A percentile compares a stretch with the other conserved stretches of the same genome.
These are phyloP conservation scores for Extremus antarcticus DNA, from an alignment of 495 filamentous ascomycete genomes.

Conservation along the genomic window DNA sequence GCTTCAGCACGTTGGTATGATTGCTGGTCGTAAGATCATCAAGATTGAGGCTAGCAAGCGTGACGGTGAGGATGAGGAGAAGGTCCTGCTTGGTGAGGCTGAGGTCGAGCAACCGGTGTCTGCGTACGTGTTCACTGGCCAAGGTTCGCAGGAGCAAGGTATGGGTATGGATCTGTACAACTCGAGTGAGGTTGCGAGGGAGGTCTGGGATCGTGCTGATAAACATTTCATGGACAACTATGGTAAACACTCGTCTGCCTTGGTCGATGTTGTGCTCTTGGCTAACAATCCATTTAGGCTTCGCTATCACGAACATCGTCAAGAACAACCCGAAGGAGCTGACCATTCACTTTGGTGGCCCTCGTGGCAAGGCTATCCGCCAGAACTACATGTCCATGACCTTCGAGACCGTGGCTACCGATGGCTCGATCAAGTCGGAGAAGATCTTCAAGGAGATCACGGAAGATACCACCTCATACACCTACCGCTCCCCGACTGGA, in stretches of 20 bases:
- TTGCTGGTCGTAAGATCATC: conserved; percentile 95
- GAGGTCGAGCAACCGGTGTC: conserved; percentile 98
- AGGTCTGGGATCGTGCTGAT: conserved; percentile 97
- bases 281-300: conserved; percentile 50
- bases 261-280: background rate
- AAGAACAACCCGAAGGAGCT: conserved; percentile 99
- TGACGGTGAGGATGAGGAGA: conserved; percentile 89
- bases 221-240: conserved; percentile 98
- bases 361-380: conserved; percentile 90
- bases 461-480: conserved; percentile 86
- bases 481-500: conserved; percentile 89
- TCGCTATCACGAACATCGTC: conserved; percentile 96
- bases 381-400: conserved; percentile 99
- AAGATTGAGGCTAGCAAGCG: conserved; percentile 91
- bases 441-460: conserved; percentile 98
- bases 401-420: conserved; percentile 85
- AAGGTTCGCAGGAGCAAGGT: conserved; percentile 95
- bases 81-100: conserved; percentile 86
- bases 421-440: conserved; percentile 90
- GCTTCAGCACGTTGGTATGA: conserved; percentile 94
- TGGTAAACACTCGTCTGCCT: conserved; percentile 44
- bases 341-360: conserved; percentile 95
- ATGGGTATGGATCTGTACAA: conserved; percentile 99
- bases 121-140: conserved; percentile 94
- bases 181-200: conserved; percentile 82